Evolutionary conservation across 768 basidiomycete genomes (phyloP), one percentile per base, ranked within the genome.

Genomic region (Kwoniella mangroviensis): DNA sequence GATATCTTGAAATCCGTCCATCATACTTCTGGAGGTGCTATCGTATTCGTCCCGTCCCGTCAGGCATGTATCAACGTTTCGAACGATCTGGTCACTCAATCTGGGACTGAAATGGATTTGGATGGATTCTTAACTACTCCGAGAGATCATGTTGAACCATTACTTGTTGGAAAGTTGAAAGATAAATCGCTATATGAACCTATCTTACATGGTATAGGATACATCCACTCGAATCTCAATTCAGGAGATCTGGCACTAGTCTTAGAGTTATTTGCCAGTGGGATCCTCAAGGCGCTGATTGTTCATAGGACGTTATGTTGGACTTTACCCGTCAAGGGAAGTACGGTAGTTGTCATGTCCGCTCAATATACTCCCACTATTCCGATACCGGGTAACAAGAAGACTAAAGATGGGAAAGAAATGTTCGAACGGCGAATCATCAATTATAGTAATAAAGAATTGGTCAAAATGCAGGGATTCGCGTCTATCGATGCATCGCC

Each of bases 401-500:
- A 41, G 13, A 28, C 26, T n/a, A 63, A 57, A 54, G 54, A 56
- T 21, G 67, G 55, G 3, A 63, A 42, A 53, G 68, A 69, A 57
- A 22, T 56, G 11, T 63, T 41, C 45, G 89, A 90, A 69, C 88
- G 91, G 24, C 90, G 91, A 75, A 80, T 96, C 60, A 86, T 87
- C 54, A 93, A 94, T 79, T 98, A 98, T 82, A 85, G 85, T 0
- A 84, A 96, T 45, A 86, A 88, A 21, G 94, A 98, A 75, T 83
- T 99, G 43, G 89, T 92, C 61, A 89, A 89, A 67, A 98, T 99
- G 95, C 95, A 98, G 83, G 89, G 92, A 65, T 88, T 89, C 41
- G 94, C 94, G 3, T 67, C 70, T 26, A 58, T 65, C 24, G 72
- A 76, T 21, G 74, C 76, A 5, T 63, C 58, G 51, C 72, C 73